Evolutionary conservation across 1,284 basidiomycete genomes (phyloP), one percentile per base, ranked within the genome.

Genomic region (Ustilago curta): DNA sequence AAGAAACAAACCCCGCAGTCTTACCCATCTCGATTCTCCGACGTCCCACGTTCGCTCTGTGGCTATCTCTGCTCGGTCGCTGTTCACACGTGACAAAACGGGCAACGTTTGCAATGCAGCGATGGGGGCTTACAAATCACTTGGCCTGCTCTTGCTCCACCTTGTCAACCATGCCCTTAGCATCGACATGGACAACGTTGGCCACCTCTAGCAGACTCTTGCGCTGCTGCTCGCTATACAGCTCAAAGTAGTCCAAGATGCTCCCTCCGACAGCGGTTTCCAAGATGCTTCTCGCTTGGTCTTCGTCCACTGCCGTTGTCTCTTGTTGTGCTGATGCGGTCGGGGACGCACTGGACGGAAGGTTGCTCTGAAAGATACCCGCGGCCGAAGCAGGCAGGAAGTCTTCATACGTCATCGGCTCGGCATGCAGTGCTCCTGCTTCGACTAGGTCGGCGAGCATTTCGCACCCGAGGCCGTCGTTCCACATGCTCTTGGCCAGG

Each of bases 341-440:
- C 37, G 9, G 39, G 21, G 49, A 31, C 16, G 21, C 18, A 5
- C 19, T 31, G 3, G 47, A 48, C 9, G 73, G 60, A 8, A 76
- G 59, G 19, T 87, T 87, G 32, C 81, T 84, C 61, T 85, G 84
- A 77, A 87, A 87, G 59, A 87, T 87, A 11, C 86, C 86, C 1
- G 86, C 86, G 8, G 86, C 86, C 3, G 81, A 84, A 3, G 86
- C 86, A 0, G 86, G 86, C 16, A 87, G 68, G 69, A 87, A 87
- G 62, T 87, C 86, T 63, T 87, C 86, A 65, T 87, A 87, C 8
- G 84, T 83, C 21, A 87, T 81, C 8, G 86, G 85, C 37, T 80
- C 77, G 39, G 75, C 80, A 1, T 58, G 65, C 21, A 86, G 78
- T 12, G 76, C 64, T 0, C 86, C 86, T 1, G 60, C 55, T 6